These are phyloP conservation scores for Colletotrichum simmondsii DNA, from an alignment of 2,329 filamentous ascomycete genomes.

Conservation along the genomic window DNA sequence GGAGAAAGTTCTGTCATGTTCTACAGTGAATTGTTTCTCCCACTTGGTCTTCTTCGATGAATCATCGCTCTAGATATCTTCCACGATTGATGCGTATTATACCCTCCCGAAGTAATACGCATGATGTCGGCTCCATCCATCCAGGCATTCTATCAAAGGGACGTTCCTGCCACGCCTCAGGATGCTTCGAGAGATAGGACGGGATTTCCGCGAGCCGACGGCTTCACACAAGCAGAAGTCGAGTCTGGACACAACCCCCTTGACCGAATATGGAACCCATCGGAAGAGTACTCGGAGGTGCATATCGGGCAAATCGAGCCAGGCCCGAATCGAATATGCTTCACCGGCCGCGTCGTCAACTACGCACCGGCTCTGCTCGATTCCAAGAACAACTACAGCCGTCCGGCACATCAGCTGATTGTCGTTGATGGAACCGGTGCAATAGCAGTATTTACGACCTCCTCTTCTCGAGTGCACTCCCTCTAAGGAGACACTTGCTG, in stretches of 20 bases:
- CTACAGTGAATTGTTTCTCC: not conserved
- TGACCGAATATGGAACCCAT: slow-evolving; percentile 51
- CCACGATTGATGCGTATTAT: not conserved
- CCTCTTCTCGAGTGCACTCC: not conserved
- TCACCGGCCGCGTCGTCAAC: slow-evolving; percentile 67
- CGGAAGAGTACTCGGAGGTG: slow-evolving; percentile 57
- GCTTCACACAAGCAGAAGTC: slow-evolving; percentile 62
- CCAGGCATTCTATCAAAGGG: slow-evolving; percentile 47
- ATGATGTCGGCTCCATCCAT: slow-evolving; percentile 42
- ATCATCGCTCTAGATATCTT: not conserved
- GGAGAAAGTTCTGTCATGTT: not conserved
- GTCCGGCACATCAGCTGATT: slow-evolving; percentile 62
- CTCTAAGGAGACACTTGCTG: slow-evolving; percentile 1
- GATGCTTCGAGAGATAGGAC: slow-evolving; percentile 26
- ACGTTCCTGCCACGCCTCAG: slow-evolving; percentile 27
- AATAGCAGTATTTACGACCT: slow-evolving; percentile 54
- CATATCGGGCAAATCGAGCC: slow-evolving; percentile 58
- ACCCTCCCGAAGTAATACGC: not conserved
- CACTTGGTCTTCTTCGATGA: not conserved
- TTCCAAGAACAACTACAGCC: slow-evolving; percentile 46
- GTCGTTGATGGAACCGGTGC: slow-evolving; percentile 66
- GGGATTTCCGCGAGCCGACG: slow-evolving; percentile 50
- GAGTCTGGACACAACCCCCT: slow-evolving; percentile 50
- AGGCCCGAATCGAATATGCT: slow-evolving; percentile 60
- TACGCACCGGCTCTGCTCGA: slow-evolving; percentile 55